Conservation (phyloP, 2,329 filamentous ascomycete species). For the Aureobasidium sp. region DNA sequence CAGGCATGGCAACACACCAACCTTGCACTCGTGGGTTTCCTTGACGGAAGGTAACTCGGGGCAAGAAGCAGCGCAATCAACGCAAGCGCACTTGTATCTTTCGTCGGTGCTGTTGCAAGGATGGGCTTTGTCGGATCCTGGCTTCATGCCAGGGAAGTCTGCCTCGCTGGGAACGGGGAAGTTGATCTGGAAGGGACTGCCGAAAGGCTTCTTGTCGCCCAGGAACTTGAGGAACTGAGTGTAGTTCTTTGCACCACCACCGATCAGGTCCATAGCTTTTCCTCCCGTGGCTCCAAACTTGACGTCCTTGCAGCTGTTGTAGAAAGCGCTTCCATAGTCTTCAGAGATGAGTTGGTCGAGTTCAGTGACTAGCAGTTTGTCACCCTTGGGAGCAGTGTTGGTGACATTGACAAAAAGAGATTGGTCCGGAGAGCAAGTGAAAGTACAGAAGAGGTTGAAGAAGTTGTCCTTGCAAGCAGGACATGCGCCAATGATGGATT, state of each 20-base stretch:
- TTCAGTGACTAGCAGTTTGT: constrained; percentile 68
- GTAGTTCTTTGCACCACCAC: constrained; percentile 87
- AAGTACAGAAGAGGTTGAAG: constrained; percentile 95
- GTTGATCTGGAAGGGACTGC: constrained; percentile 97
- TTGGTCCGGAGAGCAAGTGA: constrained; percentile 95
- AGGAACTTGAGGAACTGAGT: constrained; percentile 81
- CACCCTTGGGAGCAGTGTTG: constrained; percentile 47
- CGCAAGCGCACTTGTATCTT: constrained; percentile 79
- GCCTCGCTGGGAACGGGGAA: constrained; percentile 57
- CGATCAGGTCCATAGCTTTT: constrained; percentile 91
- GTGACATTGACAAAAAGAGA: constrained; percentile 94
- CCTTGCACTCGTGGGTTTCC: constrained; percentile 61
- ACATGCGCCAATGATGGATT: constrained; percentile 83
- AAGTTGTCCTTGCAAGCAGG: constrained; percentile 98
- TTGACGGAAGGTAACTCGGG: constrained; percentile 71
- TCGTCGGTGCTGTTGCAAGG: constrained; percentile 85
- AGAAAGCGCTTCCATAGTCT: constrained; percentile 79
- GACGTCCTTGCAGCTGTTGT: constrained; percentile 96
- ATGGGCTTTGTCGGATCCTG: constrained; percentile 64
- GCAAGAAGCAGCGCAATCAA: constrained; percentile 84
- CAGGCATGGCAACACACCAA: constrained; percentile 82
- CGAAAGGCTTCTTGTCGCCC: constrained; percentile 80
- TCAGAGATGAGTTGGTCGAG: constrained; percentile 82
- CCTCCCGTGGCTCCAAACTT: constrained; percentile 94
- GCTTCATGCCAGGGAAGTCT: constrained; percentile 58